These are phyloP conservation scores for Ogataea haglerorum DNA, from an alignment of 805 yeast genomes.

Conservation along the genomic window DNA sequence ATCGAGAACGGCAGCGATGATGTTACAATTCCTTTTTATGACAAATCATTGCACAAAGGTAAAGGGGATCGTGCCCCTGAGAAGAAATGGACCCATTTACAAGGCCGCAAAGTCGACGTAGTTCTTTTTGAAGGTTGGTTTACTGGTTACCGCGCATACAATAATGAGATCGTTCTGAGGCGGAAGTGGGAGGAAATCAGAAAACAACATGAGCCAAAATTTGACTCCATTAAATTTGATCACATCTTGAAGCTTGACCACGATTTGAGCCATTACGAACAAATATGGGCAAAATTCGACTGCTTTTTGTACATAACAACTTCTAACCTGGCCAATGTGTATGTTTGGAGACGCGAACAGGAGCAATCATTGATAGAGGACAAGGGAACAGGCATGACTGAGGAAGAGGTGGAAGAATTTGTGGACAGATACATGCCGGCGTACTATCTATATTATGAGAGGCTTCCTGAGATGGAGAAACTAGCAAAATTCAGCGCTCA, in stretches of 20 bases:
- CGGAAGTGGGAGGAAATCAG: slow-evolving; percentile 27
- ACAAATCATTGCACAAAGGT: slow-evolving; percentile 69
- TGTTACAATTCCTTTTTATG: slow-evolving; percentile 62
- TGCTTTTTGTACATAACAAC: slow-evolving; percentile 63
- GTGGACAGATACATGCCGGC: slow-evolving; percentile 85
- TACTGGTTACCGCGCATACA: slow-evolving; percentile 60
- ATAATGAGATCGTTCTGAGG: slow-evolving; percentile 28
- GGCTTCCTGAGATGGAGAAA: slow-evolving; percentile 11
- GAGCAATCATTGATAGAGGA: slow-evolving; percentile 56
- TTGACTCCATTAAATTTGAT: slow-evolving; percentile 13
- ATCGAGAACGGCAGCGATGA: slow-evolving; percentile 27
- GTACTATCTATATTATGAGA: slow-evolving; percentile 61
- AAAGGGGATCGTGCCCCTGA: slow-evolving; percentile 67
- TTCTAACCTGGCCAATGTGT: slow-evolving; percentile 56
- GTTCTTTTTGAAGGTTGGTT: slow-evolving; percentile 94
- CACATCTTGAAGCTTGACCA: slow-evolving; percentile 46
- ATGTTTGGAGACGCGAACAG: slow-evolving; percentile 75
- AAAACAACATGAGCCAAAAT: slow-evolving; percentile 15
- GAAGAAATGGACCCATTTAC: slow-evolving; percentile 36
- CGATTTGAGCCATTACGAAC: slow-evolving; percentile 46
- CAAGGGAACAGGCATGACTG: slow-evolving; percentile 78
- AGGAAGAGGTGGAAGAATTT: slow-evolving; percentile 61
- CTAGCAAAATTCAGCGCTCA: slow-evolving; percentile 7
- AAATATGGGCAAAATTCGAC: slow-evolving; percentile 57
- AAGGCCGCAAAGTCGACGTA: slow-evolving; percentile 47